Evolutionary conservation across 805 yeast species (phyloP).

Genomic region (Ogataea corticis): DNA sequence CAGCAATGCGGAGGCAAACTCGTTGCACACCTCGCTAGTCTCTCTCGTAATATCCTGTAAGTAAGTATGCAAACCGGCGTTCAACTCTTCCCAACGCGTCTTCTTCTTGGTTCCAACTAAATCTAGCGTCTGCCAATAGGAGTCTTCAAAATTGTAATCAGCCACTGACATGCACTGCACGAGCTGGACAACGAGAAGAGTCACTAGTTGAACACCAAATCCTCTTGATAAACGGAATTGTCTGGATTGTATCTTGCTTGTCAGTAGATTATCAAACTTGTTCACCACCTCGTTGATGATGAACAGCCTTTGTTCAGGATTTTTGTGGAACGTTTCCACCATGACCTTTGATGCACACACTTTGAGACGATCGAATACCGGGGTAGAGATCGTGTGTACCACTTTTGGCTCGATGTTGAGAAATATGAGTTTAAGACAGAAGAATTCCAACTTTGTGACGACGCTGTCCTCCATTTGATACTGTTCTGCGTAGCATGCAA

Average conservation of each 20-base stretch:
- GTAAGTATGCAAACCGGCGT: constrained; percentile 10
- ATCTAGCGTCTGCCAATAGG: constrained; percentile 23
- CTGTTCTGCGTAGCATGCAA: constrained; percentile 17
- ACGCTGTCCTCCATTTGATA: constrained; percentile 47
- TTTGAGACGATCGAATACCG: constrained; percentile 23
- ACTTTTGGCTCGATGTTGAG: constrained; percentile 32
- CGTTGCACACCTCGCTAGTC: constrained; percentile 22
- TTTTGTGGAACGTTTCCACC: constrained; percentile 39
- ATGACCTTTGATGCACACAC: constrained; percentile 36
- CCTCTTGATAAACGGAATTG: constrained; percentile 47
- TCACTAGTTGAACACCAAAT: constrained; percentile 46
- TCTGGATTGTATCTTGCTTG: constrained; percentile 43
- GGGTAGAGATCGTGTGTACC: constrained; percentile 24
- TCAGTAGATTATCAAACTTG: constrained; percentile 50
- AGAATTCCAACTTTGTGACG: constrained; percentile 60
- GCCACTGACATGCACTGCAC: constrained; percentile 32
- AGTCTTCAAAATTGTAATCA: constrained; percentile 23
- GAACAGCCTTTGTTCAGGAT: constrained; percentile 56
- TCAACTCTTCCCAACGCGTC: constrained; percentile 12
- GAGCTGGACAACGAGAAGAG: constrained; percentile 45
- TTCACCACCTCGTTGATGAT: constrained; percentile 60
- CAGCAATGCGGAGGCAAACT: constrained; percentile 33
- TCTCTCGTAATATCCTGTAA: constrained; percentile 12
- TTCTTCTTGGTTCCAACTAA: constrained; percentile 11
- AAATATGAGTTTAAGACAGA: constrained; percentile 44